Percentiles rank a stretch among this genome's conserved stretches.
Conservation (phyloP, 495 filamentous ascomycete species). For the Neurospora sp. region DNA sequence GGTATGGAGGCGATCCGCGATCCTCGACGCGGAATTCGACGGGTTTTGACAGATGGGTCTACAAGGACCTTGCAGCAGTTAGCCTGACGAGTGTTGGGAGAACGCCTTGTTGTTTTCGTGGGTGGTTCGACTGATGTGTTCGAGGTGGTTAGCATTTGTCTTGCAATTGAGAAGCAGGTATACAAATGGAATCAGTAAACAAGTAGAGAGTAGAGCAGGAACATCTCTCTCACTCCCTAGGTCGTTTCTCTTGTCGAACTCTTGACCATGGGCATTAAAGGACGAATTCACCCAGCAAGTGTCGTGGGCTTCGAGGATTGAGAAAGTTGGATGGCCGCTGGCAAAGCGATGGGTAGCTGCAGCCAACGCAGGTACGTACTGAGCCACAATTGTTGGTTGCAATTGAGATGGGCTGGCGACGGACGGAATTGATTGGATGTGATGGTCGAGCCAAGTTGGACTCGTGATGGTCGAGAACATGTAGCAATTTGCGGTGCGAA, state of each 20-base stretch:
- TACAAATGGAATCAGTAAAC: background rate
- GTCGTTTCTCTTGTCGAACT: background rate
- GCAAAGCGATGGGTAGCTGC: background rate
- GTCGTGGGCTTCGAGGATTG: background rate
- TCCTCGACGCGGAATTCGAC: background rate
- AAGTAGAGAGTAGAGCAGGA: background rate
- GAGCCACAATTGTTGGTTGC: background rate
- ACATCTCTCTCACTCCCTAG: background rate
- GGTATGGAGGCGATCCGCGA: background rate
- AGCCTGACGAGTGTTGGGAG: background rate
- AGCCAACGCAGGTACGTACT: background rate
- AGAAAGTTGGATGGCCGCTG: background rate
- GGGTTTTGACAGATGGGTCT: background rate
- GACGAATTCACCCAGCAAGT: background rate
- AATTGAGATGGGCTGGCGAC: background rate
- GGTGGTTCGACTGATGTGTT: background rate
- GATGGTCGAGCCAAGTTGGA: background rate
- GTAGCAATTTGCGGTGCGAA: background rate
- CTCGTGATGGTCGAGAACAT: background rate
- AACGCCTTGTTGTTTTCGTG: background rate
- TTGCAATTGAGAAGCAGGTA: background rate
- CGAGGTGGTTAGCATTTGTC: background rate
- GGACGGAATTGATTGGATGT: background rate
- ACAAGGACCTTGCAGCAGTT: background rate
- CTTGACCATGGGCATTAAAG: background rate